A percentile compares a stretch with the other conserved stretches of the same genome.
Evolutionary conservation across 2,329 filamentous ascomycete genomes (phyloP).

Genomic region (Amauroascus niger): DNA sequence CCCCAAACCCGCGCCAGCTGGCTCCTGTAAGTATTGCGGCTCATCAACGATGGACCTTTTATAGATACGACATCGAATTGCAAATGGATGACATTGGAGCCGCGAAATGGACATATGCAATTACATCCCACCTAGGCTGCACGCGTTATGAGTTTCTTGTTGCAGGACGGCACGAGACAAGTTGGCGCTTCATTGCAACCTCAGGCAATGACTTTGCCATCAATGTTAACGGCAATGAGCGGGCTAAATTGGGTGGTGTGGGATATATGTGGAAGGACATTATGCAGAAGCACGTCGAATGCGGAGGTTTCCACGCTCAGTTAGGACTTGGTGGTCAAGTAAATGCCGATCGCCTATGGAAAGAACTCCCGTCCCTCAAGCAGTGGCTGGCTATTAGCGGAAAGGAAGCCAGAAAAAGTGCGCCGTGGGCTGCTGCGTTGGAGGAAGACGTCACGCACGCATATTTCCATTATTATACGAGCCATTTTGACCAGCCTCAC

Average conservation of each 20-base stretch:
- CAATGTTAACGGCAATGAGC: constrained; percentile 75
- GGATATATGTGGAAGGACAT: constrained; percentile 99
- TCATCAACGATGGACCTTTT: constrained; percentile 92
- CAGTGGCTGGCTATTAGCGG: constrained; percentile 92
- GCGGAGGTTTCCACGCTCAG: constrained; percentile 89
- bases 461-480: constrained; percentile 98
- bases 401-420: constrained; percentile 83
- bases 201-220: constrained; percentile 94
- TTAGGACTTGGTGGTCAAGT: constrained; percentile 89
- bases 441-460: constrained; percentile 93
- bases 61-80: constrained; percentile 84
- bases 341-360: constrained; percentile 91
- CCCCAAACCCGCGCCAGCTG: constrained; percentile 82
- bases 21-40: constrained; percentile 72
- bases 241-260: constrained; percentile 73
- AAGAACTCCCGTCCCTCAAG: constrained; percentile 82
- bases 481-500: constrained; percentile 94
- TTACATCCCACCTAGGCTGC: constrained; percentile 92
- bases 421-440: constrained; percentile 84
- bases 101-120: constrained; percentile 93
- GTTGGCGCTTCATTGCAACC: constrained; percentile 92
- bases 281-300: constrained; percentile 91
- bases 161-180: constrained; percentile 77
- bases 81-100: constrained; percentile 70
- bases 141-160: constrained; percentile 98